Conservation (phyloP, 2,329 filamentous ascomycete species). For the Phyllosticta citribraziliensis region DNA sequence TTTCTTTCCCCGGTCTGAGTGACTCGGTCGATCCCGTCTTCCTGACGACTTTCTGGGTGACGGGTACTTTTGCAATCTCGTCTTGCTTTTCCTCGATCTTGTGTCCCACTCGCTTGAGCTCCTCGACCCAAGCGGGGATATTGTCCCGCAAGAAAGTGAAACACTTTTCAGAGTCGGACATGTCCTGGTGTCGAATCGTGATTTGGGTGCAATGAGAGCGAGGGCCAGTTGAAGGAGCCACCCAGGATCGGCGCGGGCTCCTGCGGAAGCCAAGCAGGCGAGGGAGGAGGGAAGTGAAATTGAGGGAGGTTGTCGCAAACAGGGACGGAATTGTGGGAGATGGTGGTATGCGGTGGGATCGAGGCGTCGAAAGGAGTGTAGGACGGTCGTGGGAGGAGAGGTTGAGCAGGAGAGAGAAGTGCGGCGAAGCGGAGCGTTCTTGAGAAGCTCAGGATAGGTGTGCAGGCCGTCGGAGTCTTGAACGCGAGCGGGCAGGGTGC, state of each 20-base stretch:
- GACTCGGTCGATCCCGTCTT: conserved; percentile 28
- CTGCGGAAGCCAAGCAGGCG: neutral
- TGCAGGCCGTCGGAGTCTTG: conserved; percentile 2
- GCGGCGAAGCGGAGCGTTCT: neutral
- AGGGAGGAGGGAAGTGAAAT: neutral
- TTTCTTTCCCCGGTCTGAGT: conserved; percentile 16
- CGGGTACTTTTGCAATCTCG: conserved; percentile 22
- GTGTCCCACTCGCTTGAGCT: conserved; percentile 21
- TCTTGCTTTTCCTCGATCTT: conserved; percentile 26
- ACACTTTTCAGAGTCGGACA: conserved; percentile 29
- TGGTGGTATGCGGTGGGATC: neutral
- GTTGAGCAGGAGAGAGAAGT: neutral
- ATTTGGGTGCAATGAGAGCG: neutral
- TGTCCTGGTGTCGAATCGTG: conserved; percentile 12
- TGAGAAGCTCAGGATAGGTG: conserved; percentile 3
- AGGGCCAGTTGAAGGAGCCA: neutral
- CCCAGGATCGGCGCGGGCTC: neutral
- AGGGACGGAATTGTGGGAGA: neutral
- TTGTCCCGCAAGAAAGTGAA: conserved; percentile 29
- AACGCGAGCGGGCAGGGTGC: neutral
- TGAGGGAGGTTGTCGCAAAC: neutral
- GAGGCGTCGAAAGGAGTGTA: neutral
- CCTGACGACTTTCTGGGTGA: conserved; percentile 23
- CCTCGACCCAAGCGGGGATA: conserved; percentile 28
- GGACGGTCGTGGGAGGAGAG: neutral